phyloP scores from a whole-genome alignment of 768 basidiomycete genomes.

The Saitozyma podzolica region DNA sequence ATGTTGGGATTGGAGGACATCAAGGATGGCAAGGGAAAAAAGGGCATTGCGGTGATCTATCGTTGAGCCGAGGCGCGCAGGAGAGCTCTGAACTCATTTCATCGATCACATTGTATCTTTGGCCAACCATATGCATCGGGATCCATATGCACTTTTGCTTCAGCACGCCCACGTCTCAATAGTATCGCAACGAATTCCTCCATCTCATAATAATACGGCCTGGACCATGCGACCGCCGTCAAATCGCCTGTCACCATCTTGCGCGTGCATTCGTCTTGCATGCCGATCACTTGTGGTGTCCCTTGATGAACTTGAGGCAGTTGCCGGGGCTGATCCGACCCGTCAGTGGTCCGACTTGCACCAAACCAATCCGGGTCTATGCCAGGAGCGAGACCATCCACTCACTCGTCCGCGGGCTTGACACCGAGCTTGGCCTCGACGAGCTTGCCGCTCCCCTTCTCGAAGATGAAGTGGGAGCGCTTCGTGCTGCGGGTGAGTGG shows the following conservation, averaged over 20 bases:
- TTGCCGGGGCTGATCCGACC: constrained; percentile 59
- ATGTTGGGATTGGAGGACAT: constrained; percentile 57
- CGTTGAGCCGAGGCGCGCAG: constrained; percentile 53
- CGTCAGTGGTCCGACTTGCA: neutral
- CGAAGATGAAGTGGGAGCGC: constrained; percentile 91
- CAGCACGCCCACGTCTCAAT: too few relatives aligned
- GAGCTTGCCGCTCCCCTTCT: constrained; percentile 78
- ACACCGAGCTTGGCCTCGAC: constrained; percentile 82
- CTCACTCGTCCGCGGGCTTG: constrained; percentile 71
- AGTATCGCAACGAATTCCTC: too few relatives aligned
- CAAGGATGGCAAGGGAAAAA: constrained; percentile 67
- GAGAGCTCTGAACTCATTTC: neutral
- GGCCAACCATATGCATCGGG: too few relatives aligned
- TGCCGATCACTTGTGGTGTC: constrained; percentile 38
- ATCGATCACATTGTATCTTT: too few relatives aligned
- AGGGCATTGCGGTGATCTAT: constrained; percentile 75
- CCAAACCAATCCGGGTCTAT: neutral
- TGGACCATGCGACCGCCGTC: too few relatives aligned
- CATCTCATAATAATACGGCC: too few relatives aligned
- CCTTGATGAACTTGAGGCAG: constrained; percentile 70
- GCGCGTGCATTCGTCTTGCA: too few relatives aligned
- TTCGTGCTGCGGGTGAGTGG: constrained; percentile 62
- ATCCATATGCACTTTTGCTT: too few relatives aligned
- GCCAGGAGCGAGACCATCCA: constrained; percentile 1
- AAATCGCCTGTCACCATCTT: too few relatives aligned